phyloP scores from a whole-genome alignment of 805 yeast species.

The Suhomyces pyralidae region DNA sequence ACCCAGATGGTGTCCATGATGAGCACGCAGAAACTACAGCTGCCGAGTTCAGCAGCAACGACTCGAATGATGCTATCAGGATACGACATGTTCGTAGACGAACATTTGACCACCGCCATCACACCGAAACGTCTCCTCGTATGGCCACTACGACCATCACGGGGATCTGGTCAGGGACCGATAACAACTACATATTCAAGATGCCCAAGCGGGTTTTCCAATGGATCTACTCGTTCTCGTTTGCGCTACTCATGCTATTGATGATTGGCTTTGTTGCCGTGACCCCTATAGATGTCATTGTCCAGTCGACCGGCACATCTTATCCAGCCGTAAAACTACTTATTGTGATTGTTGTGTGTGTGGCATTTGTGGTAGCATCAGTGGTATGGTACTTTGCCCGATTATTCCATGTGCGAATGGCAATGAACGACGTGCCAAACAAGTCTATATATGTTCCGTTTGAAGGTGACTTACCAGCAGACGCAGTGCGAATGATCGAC shows the following conservation, averaged over 20 bases:
- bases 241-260: constrained; percentile 33
- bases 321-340: constrained; percentile 76
- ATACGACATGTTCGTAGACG: not conserved
- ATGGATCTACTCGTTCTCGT: constrained; percentile 48
- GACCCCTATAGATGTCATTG: constrained; percentile 77
- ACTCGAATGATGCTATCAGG: not conserved
- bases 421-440: constrained; percentile 70
- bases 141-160: not conserved
- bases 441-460: constrained; percentile 65
- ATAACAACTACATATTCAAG: constrained; percentile 6
- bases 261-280: constrained; percentile 60
- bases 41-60: not conserved
- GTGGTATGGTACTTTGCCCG: constrained; percentile 56
- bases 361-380: constrained; percentile 51
- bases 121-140: not conserved
- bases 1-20: not conserved
- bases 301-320: constrained; percentile 49
- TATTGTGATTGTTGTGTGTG: constrained; percentile 72
- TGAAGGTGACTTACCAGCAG: constrained; percentile 46
- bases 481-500: constrained; percentile 24
- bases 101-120: not conserved
- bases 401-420: constrained; percentile 52
- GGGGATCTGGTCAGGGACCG: constrained; percentile 3
- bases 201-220: constrained; percentile 19
- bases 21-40: not conserved